These are phyloP conservation scores for Balamuthia mandrillaris DNA, from an alignment of 208 protist genomes.

Conservation along the genomic window DNA sequence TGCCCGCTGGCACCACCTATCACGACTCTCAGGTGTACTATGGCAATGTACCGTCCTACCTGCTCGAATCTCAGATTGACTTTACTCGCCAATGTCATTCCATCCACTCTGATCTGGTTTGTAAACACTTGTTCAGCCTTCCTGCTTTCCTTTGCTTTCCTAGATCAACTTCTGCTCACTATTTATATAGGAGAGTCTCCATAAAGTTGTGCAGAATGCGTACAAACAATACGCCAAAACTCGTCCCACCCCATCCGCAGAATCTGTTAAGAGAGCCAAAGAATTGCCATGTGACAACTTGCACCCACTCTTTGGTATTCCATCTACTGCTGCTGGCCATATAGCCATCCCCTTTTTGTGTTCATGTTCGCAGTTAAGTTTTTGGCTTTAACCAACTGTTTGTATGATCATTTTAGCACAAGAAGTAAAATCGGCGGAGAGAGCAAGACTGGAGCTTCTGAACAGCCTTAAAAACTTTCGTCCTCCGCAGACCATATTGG, in stretches of 20 bases:
- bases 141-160: neutral
- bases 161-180: neutral
- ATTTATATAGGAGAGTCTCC: neutral
- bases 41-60: neutral
- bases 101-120: slow-evolving; percentile 20
- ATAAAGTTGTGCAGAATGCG: slow-evolving; percentile 6
- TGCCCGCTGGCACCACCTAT: neutral
- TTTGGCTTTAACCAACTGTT: too few relatives aligned
- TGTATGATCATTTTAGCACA: too few relatives aligned
- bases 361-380: too few relatives aligned
- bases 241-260: neutral
- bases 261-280: slow-evolving; percentile 35
- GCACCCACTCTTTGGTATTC: slow-evolving; percentile 2
- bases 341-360: too few relatives aligned
- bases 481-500: neutral
- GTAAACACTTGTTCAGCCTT: neutral
- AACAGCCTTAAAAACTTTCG: slow-evolving; percentile 2
- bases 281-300: neutral
- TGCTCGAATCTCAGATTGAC: neutral
- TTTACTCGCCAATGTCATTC: neutral
- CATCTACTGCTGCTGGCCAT: neutral
- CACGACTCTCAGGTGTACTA: neutral
- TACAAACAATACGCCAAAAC: slow-evolving; percentile 33
- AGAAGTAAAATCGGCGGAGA: neutral
- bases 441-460: neutral